Base-by-base conservation (phyloP, 1,284 basidiomycete species). In the Leccinum subrobustum region DNA sequence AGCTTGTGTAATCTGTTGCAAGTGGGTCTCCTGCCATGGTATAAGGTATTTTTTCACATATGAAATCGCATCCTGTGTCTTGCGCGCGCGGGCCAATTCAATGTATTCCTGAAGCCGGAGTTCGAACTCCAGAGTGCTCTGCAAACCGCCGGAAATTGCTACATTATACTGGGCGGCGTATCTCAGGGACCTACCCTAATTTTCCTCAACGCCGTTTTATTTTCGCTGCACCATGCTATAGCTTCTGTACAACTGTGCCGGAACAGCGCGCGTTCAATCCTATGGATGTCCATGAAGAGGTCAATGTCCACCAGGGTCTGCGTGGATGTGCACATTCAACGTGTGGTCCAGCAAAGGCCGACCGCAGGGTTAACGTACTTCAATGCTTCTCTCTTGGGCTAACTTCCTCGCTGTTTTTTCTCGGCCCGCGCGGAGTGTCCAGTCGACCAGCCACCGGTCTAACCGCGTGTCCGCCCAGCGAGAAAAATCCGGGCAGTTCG, bases 121-220 rank as follows among this genome's bases (percentile, higher is more conserved):
- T 62, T 96, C 92, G 74, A 98, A 98, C 78, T 99, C 97, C 51
- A 99, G 84, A 14, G 94, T 90, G 76, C 91, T 95, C 93, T 96
- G 76, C 39, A 60, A 58, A 57, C 57, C 33, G 25, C 25, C 67
- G 63, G 64, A 62, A 62, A 62, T 63, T 60, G 58, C 54, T 67
- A 44, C 37, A 57, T 55, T 54, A 60, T 56, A 56, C 57, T 50
- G 60, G 57, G 54, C 8, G 31, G 51, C 57, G 51, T 58, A 60
- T 42, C 54, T 58, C 63, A 53, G 54, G 59, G 53, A 70, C 82
- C 64, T 60, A 90, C 95, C 82, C 93, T 95, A 70, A 89, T 86
- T 79, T 98, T 98, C 61, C 93, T 88, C 59, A 99, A 81, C 7
- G 92, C 89, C 31, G 87, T 85, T 74, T 96, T 93, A 77, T 99